Conservation (phyloP, 805 yeast species). For the Ogataea salicorniae region DNA sequence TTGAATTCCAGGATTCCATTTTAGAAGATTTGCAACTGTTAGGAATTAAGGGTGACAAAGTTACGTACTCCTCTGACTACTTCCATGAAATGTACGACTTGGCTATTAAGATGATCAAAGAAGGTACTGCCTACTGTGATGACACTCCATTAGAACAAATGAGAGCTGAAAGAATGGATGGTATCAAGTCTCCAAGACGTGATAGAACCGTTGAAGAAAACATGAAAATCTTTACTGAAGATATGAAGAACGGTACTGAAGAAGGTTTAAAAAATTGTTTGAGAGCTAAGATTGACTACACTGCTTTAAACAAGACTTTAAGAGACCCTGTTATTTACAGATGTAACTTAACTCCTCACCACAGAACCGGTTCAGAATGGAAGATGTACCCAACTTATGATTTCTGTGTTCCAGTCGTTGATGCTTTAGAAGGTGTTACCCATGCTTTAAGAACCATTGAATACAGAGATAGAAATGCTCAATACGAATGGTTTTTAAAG, state of each 20-base stretch:
- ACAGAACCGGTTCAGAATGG: slow-evolving; percentile 91
- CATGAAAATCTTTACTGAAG: slow-evolving; percentile 76
- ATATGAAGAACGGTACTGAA: slow-evolving; percentile 92
- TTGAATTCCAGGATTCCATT: slow-evolving; percentile 90
- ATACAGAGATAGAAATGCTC: slow-evolving; percentile 98
- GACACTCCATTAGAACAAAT: slow-evolving; percentile 90
- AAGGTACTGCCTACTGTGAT: slow-evolving; percentile 96
- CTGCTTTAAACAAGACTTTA: slow-evolving; percentile 86
- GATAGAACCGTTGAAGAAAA: slow-evolving; percentile 92
- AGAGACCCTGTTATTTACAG: slow-evolving; percentile 98
- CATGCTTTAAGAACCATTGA: slow-evolving; percentile 97
- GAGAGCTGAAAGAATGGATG: slow-evolving; percentile 99
- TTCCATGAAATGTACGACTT: slow-evolving; percentile 86
- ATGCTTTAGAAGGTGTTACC: slow-evolving; percentile 93
- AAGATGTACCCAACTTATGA: slow-evolving; percentile 98
- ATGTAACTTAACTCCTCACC: slow-evolving; percentile 96
- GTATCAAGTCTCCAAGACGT: slow-evolving; percentile 88
- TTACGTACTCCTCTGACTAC: slow-evolving; percentile 91
- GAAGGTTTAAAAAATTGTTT: slow-evolving; percentile 88
- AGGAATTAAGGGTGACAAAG: slow-evolving; percentile 87
- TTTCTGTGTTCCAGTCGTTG: slow-evolving; percentile 97
- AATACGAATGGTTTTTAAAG: slow-evolving; percentile 92
- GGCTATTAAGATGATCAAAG: slow-evolving; percentile 83
- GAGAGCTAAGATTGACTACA: slow-evolving; percentile 94
- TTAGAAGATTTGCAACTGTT: slow-evolving; percentile 84